A percentile compares a stretch with the other conserved stretches of the same genome.
These are phyloP conservation scores for Albugo laibachii DNA, from an alignment of 352 stramenopile genomes.

Conservation along the genomic window DNA sequence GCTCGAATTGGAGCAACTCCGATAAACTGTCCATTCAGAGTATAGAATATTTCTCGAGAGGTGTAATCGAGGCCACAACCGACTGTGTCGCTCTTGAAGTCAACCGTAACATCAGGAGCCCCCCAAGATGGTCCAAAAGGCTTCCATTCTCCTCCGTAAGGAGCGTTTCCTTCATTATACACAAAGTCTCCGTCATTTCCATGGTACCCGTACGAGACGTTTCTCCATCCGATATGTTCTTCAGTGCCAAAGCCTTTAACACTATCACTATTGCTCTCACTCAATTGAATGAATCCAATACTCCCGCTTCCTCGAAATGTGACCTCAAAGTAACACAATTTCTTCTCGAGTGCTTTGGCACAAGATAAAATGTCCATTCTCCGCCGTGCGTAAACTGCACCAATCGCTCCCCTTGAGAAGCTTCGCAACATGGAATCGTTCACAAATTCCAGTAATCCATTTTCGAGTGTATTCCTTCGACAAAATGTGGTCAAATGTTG, in stretches of 20 bases:
- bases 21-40: constrained; percentile 45
- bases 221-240: constrained; percentile 67
- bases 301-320: constrained; percentile 47
- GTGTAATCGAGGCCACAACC: constrained; percentile 49
- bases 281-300: constrained; percentile 51
- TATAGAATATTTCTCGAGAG: constrained; percentile 53
- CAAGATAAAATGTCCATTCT: constrained; percentile 32
- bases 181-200: constrained; percentile 74
- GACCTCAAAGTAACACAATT: constrained; percentile 65
- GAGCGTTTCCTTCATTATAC: constrained; percentile 44
- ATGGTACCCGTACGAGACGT: constrained; percentile 68
- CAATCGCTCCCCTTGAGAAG: constrained; percentile 39
- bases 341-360: constrained; percentile 23
- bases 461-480: too few species aligned
- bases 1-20: constrained; percentile 21
- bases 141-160: constrained; percentile 48
- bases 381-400: constrained; percentile 41
- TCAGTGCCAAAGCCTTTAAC: constrained; percentile 67
- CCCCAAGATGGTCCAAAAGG: constrained; percentile 56
- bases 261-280: constrained; percentile 21
- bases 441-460: constrained; percentile 7
- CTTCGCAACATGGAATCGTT: constrained; percentile 77
- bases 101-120: constrained; percentile 10
- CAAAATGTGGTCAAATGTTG: too few species aligned
- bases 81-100: constrained; percentile 15